Percentiles rank a stretch among this genome's conserved stretches.
Conservation (phyloP, 2,329 filamentous ascomycete species). For the Aureobasidium uvarum region DNA sequence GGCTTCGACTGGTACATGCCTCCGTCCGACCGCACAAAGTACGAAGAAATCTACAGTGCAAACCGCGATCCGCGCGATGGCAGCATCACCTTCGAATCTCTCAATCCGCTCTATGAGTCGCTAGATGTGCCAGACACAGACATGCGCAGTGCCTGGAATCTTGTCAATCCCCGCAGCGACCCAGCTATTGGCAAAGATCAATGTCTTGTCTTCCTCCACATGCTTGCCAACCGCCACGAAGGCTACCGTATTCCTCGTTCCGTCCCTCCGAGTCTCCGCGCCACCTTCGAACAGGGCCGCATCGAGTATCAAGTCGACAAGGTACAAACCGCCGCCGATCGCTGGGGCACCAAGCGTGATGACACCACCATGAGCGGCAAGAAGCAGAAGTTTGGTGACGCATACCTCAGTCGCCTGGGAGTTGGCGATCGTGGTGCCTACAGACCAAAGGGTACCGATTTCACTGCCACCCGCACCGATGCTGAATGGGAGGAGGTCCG, state of each 20-base stretch:
- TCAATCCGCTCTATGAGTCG: conserved; percentile 81
- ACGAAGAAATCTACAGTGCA: conserved; percentile 95
- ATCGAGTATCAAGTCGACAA: conserved; percentile 95
- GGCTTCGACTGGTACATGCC: conserved; percentile 99
- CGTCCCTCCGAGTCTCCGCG: conserved; percentile 84
- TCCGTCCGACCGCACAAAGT: conserved; percentile 84
- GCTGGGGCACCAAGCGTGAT: conserved; percentile 76
- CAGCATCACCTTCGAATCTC: conserved; percentile 68
- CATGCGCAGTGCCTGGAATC: conserved; percentile 90
- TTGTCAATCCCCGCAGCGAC: conserved; percentile 86
- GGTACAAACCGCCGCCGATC: conserved; percentile 59
- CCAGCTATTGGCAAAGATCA: conserved; percentile 91
- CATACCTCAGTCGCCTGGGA: conserved; percentile 88
- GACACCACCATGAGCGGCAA: conserved; percentile 79
- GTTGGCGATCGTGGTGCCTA: conserved; percentile 72
- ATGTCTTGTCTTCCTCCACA: conserved; percentile 89
- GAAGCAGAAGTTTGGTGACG: conserved; percentile 96
- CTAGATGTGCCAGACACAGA: conserved; percentile 73
- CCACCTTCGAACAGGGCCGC: conserved; percentile 90
- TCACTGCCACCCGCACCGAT: conserved; percentile 77
- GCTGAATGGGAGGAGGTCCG: conserved; percentile 97
- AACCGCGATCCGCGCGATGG: conserved; percentile 78
- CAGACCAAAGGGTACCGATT: conserved; percentile 84
- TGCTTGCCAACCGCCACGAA: conserved; percentile 93
- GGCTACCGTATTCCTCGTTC: conserved; percentile 90